Base-by-base conservation (phyloP, 306 rosid species). In the Trifolium dubium region DNA sequence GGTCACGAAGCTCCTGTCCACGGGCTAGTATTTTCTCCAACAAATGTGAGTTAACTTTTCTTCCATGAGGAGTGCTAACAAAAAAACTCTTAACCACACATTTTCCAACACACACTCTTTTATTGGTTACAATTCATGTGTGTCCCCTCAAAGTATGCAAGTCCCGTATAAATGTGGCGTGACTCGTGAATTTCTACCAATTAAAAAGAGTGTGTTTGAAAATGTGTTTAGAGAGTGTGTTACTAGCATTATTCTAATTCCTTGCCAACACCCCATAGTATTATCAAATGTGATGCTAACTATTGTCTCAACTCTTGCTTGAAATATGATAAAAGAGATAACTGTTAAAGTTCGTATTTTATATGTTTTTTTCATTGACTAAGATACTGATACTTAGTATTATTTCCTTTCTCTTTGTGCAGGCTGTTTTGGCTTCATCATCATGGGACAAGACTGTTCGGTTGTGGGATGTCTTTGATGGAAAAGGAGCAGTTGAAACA, bases 1-100 rank as follows among this genome's bases (percentile, higher is more conserved):
- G 93, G 97, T 76, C 99, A 94, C 73, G 99, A 88, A 86, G 97
- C 96, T 62, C 97, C 96, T 73, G 99, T 94, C 73, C 97, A 92
- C 77, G 97, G 93, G 43, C 79, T 94, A 82, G 76, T 77, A 77
- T 94, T 94, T 85, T 94, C 99, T 85, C 97, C 99, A 44, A 83
- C 92, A 75, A 92, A 82, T 86, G 99, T 93, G 76, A 88, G 98
- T 88, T 67, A 23, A 37, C 49, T 28, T 64, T 23, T 65, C 17
- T n/a, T 40, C 9, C 19, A 23, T 23, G 23, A 23, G 23, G 23
- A 23, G 23, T 23, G 23, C 23, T 23, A 23, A 23, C 23, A 23
- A 23, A 23, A 23, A 23, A 23, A 23, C 1, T 23, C 23, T 23
- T 23, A 23, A 23, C 0, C 23, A 23, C 23, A 23, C 23, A 23